Base-by-base conservation (phyloP, 2,329 filamentous ascomycete species). In the Cladosporium austrohemisphaericum region DNA sequence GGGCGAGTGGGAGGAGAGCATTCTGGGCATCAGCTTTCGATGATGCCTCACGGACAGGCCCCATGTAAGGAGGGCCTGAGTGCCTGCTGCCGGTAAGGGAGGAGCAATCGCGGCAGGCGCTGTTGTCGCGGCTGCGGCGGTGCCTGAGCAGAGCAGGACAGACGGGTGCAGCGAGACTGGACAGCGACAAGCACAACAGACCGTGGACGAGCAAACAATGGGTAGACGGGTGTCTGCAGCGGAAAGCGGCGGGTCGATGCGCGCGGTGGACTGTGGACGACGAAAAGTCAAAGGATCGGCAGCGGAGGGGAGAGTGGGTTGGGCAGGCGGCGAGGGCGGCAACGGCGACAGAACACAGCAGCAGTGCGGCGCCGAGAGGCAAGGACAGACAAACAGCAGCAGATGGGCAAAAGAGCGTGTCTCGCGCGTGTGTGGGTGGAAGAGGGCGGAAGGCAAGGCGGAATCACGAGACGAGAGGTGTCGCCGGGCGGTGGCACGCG, bases 21-120 rank as follows among this genome's bases (percentile, higher is more conserved):
- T 41, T 35, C 16, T 41, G 41, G 44, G 32, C 51, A 53, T 51
- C 49, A 45, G 38, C 36, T 41, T 29, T 44, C 31, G 32, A 45
- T 28, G 36, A 46, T 49, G 50, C 53, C 53, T 47, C 40, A 20
- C 22, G 40, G 38, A 41, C 53, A 52, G 53, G 51, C 43, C 49
- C 53, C 53, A 54, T 54, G 52, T 55, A 48, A 54, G 23, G 46
- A 38, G 43, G 43, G 32, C 41, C 43, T 36, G 31, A 31, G 43
- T 28, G 32, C 43, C 43, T 46, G 18, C 43, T 22, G 19, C 20
- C 19, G 22, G 41, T 35, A 45, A 45, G 41, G 41, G 22, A 45
- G 41, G 41, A 45, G 41, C 20, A 13, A 25, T 33, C 22, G 41
- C 41, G 41, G 31, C 31, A 45, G 41, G 11, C 41, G 41, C 41